Evolutionary conservation across 2,329 filamentous ascomycete species (phyloP), one percentile per base, ranked within the genome.

Genomic region (Chlorencoelia australis): DNA sequence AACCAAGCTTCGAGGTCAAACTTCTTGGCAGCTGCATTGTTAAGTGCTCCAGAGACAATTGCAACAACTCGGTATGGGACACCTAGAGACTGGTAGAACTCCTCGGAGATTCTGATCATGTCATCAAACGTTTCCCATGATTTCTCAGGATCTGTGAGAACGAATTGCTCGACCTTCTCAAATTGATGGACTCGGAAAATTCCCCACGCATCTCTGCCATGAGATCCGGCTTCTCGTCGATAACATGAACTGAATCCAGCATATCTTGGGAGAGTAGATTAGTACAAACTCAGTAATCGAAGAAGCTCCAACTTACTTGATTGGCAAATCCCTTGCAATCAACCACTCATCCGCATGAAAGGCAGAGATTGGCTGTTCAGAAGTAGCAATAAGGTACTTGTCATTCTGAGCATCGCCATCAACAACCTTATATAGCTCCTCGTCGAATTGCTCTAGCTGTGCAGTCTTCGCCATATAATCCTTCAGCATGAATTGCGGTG

Each of bases 101-200:
- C 88, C 61, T 98, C 89, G 0, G 87, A 93, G 43, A 76, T 82
- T 35, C 67, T 66, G 53, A 95, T 89, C 91, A 98, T 98, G 46
- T 82, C 71, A 38, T 98, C 87, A 52, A 96, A 95, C 41, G 81
- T 79, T 57, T 93, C 75, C 87, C 87, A 96, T 31, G 84, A 93
- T 54, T 89, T 79, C 55, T 94, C 86, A 0, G 86, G 87, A 52
- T 93, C 83, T 46, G 82, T 82, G 50, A 83, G 69, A 42, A 85
- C 65, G 56, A 86, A 89, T 64, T 87, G 83, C 56, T 88, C 82
- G 35, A 85, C 79, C 73, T 93, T 95, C 61, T 96, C 89, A 55
- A 96, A 98, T 60, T 98, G 89, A 60, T 98, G 91, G 18, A 96
- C 88, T 47, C 91, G 81, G 73, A 95, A 98, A 44, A 96, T 86